Percentiles rank a stretch among this genome's conserved stretches.
These are phyloP conservation scores for Thuja plicata DNA, from an alignment of 83 land plant species.

Conservation along the genomic window DNA sequence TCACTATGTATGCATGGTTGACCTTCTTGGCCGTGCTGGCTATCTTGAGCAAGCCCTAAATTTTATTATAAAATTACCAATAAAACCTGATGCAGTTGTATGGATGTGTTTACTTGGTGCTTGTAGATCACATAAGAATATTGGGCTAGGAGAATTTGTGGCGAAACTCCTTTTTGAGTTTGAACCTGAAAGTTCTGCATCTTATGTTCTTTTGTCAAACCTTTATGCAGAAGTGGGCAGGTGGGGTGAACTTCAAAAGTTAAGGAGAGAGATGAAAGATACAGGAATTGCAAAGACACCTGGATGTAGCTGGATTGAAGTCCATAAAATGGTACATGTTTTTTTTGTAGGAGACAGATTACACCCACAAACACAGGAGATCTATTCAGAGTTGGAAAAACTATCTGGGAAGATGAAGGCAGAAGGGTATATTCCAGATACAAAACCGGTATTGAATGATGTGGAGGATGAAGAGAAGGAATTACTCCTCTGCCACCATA, in stretches of 20 bases:
- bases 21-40: neutral
- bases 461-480: neutral
- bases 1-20: neutral
- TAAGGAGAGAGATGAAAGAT: neutral
- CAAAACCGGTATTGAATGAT: neutral
- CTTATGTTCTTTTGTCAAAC: neutral
- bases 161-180: neutral
- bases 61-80: neutral
- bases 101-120: neutral
- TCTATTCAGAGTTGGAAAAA: neutral
- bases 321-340: neutral
- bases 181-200: neutral
- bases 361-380: neutral
- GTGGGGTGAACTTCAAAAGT: neutral
- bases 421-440: neutral
- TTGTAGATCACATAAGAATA: neutral
- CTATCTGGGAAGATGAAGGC: neutral
- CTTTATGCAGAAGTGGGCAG: neutral
- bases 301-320: constrained; percentile 2
- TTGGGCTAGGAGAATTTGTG: neutral
- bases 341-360: neutral
- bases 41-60: neutral
- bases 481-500: neutral
- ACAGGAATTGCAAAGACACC: neutral
- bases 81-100: neutral